These are phyloP conservation scores for Astrocystis sublimbata DNA, from an alignment of 495 filamentous ascomycete species.

Conservation along the genomic window DNA sequence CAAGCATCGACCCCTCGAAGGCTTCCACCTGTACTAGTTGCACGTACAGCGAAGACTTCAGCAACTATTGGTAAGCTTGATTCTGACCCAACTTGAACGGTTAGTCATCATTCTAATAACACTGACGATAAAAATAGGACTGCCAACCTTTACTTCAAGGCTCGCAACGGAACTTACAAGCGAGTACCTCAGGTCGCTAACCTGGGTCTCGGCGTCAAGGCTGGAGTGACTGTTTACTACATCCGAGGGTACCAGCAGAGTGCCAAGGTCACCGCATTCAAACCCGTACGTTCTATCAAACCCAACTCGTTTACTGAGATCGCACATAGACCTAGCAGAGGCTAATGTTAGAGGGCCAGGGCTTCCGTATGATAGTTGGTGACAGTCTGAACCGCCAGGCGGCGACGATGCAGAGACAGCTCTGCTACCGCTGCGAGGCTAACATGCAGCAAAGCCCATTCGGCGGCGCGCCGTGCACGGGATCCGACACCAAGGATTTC, in stretches of 20 bases:
- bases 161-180: slow-evolving; percentile 49
- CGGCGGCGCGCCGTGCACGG: slow-evolving; percentile 54
- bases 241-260: slow-evolving; percentile 49
- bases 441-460: slow-evolving; percentile 52
- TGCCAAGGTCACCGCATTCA: slow-evolving; percentile 50
- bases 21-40: slow-evolving; percentile 43
- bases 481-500: slow-evolving; percentile 46
- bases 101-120: neutral
- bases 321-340: slow-evolving; percentile 16
- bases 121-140: no score
- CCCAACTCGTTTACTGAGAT: slow-evolving; percentile 19
- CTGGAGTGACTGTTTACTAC: slow-evolving; percentile 51
- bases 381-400: slow-evolving; percentile 34
- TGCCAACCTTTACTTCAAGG: slow-evolving; percentile 39
- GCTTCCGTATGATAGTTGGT: slow-evolving; percentile 49
- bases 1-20: slow-evolving; percentile 35
- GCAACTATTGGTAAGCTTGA: slow-evolving; percentile 49
- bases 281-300: slow-evolving; percentile 39
- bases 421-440: slow-evolving; percentile 52
- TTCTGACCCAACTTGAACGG: slow-evolving; percentile 23
- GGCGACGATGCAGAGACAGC: slow-evolving; percentile 38
- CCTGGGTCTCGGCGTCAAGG: slow-evolving; percentile 41
- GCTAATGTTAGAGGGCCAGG: slow-evolving; percentile 23
- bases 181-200: slow-evolving; percentile 51
- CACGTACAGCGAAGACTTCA: slow-evolving; percentile 44